phyloP scores from a whole-genome alignment of 2,329 filamentous ascomycete genomes.

The Calonectria naviculata region DNA sequence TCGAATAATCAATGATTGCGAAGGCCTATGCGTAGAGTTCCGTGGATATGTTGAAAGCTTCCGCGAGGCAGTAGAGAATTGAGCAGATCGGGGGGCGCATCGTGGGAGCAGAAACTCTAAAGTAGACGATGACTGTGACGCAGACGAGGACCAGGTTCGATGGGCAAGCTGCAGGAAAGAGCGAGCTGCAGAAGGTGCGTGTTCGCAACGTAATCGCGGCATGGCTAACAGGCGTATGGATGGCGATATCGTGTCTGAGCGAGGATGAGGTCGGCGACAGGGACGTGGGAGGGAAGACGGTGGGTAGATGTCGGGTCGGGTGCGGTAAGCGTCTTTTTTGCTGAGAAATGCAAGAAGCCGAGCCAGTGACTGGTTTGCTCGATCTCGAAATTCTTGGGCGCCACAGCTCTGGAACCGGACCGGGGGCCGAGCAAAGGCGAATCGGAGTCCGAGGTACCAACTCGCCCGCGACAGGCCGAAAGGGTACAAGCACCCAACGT shows the following conservation, averaged over 20 bases:
- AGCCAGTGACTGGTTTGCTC: conserved; percentile 28
- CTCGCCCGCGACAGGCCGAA: background rate
- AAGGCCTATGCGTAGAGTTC: background rate
- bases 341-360: conserved; percentile 43
- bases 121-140: conserved; percentile 38
- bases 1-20: conserved; percentile 13
- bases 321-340: conserved; percentile 31
- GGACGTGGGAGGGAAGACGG: background rate
- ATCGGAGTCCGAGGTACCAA: conserved; percentile 18
- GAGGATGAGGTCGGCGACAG: background rate
- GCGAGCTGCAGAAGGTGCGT: conserved; percentile 50
- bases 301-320: conserved; percentile 15
- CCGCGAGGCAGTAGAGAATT: background rate
- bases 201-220: conserved; percentile 50
- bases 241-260: background rate
- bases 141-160: conserved; percentile 44
- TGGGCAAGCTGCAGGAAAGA: conserved; percentile 56
- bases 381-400: conserved; percentile 36
- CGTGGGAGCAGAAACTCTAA: conserved; percentile 55
- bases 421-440: conserved; percentile 31
- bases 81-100: conserved; percentile 26
- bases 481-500: conserved; percentile 21
- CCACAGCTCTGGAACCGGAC: conserved; percentile 11
- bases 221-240: conserved; percentile 36
- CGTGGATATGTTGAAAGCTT: background rate